Conservation (phyloP, 73 alveolate genomes). For the Stentor coeruleus region DNA sequence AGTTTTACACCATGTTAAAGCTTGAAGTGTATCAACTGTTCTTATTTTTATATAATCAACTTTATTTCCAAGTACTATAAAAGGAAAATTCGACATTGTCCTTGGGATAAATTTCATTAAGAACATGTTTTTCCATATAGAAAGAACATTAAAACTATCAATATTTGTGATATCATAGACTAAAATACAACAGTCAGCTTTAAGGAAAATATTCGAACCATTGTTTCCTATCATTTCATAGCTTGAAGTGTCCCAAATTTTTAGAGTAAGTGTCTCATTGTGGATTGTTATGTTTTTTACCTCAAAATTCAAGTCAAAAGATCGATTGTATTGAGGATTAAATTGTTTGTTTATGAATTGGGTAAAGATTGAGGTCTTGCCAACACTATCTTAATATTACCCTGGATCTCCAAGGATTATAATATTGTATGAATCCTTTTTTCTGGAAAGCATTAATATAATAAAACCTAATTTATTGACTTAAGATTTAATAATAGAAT, state of each 20-base stretch:
- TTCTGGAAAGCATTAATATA: too few relatives aligned
- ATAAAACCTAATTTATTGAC: too few relatives aligned
- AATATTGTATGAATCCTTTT: too few relatives aligned
- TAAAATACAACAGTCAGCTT: constrained; percentile 96
- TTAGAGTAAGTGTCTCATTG: constrained; percentile 65
- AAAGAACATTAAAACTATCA: constrained; percentile 81
- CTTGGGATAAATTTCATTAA: constrained; percentile 73
- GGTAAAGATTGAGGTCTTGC: constrained; percentile 87
- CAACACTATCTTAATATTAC: too few relatives aligned
- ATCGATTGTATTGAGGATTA: constrained; percentile 75
- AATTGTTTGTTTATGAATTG: constrained; percentile 71
- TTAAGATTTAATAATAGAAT: too few relatives aligned
- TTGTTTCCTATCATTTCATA: constrained; percentile 64
- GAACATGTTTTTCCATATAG: constrained; percentile 88
- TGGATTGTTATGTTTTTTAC: constrained; percentile 85
- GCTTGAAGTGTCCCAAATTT: constrained; percentile 64
- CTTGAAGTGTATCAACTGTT: constrained; percentile 63
- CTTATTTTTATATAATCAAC: constrained; percentile 50
- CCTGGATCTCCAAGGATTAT: too few relatives aligned
- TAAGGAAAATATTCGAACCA: constrained; percentile 95
- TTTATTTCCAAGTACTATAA: constrained; percentile 96
- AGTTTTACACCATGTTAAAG: constrained; percentile 83
- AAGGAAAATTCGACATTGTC: constrained; percentile 92
- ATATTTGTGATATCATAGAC: constrained; percentile 81
- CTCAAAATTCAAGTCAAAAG: constrained; percentile 93